Evolutionary conservation across 352 stramenopile species (phyloP), one percentile per base, ranked within the genome.

Genomic region (Pythium aphanidermatum): DNA sequence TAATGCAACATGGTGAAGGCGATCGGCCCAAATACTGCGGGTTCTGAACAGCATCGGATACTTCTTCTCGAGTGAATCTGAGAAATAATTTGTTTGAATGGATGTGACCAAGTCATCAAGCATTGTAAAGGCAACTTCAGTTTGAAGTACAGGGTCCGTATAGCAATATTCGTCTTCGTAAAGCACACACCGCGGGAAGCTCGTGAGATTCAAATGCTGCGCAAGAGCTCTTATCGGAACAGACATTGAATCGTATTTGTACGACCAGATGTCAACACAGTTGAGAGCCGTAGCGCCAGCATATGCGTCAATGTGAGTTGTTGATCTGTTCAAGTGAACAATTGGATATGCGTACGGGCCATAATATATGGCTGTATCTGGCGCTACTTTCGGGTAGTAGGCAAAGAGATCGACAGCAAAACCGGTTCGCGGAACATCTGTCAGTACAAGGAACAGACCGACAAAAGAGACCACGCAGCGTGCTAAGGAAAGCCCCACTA

Each of bases 351-450:
- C 45, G 37, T 70, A 80, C 7, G 68, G 70, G 7, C 68, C 73
- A 27, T 74, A 85, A 20, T 43, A 56, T 20, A 68, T 49, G 2
- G 41, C 53, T 4, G 58, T 60, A 30, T 44, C 51, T 1, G 70
- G 70, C 20, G 61, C 60, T 4, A 59, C 51, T 8, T 39, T 11
- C 0, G 49, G 29, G 29, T 68, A 74, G n/a, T 60, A 67, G 4
- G 63, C 31, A 3, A 37, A 37, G 10, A 73, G 20, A n/a, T 43
- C 50, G 4, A 76, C 46, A 0, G 65, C 65, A 10, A 83, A 46
- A 1, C 73, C 70, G 0, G 70, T 70, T 7, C 73, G 68, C 6
- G 68, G 70, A 19, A 85, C 77, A 17, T 85, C 73, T 1, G 68
- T 73, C 23, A 63, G n/a, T 0, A 71, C 45, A 8, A 84, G 55